Conservation (phyloP, 352 stramenopile species). For the Detonula confervacea region DNA sequence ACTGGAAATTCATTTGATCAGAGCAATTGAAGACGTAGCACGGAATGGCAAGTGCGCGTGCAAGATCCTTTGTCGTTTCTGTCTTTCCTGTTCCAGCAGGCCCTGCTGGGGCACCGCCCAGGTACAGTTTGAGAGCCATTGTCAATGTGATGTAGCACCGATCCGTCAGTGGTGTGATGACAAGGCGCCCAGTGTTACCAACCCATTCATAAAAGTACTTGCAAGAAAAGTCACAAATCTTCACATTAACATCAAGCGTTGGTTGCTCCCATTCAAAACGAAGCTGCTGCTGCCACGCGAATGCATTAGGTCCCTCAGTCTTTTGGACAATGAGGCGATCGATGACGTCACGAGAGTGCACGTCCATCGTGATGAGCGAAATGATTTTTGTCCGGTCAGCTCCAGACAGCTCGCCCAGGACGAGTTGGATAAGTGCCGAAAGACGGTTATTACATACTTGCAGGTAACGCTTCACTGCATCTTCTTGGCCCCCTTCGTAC, state of each 20-base stretch:
- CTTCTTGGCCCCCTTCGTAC: slow-evolving; percentile 93
- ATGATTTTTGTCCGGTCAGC: slow-evolving; percentile 98
- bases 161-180: slow-evolving; percentile 97
- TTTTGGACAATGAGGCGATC: slow-evolving; percentile 92
- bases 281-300: slow-evolving; percentile 99
- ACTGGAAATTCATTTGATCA: slow-evolving; percentile 97
- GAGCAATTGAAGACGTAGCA: slow-evolving; percentile 97
- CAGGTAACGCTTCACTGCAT: slow-evolving; percentile 94
- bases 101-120: slow-evolving; percentile 93
- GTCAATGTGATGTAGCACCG: slow-evolving; percentile 97
- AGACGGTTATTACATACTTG: slow-evolving; percentile 91
- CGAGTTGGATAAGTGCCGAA: slow-evolving; percentile 92
- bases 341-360: slow-evolving; percentile 97
- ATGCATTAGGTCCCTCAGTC: slow-evolving; percentile 96
- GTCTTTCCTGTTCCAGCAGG: slow-evolving; percentile 95
- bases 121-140: slow-evolving; percentile 98
- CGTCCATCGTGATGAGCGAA: slow-evolving; percentile 97
- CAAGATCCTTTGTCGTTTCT: slow-evolving; percentile 97
- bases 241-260: slow-evolving; percentile 92
- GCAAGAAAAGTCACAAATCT: slow-evolving; percentile 96
- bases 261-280: slow-evolving; percentile 97
- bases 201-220: slow-evolving; percentile 99
- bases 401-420: slow-evolving; percentile 88
- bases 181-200: slow-evolving; percentile 95
- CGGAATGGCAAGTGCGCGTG: slow-evolving; percentile 93